Conservation (phyloP, 2,329 filamentous ascomycete species). For the Capronia epimyces region DNA sequence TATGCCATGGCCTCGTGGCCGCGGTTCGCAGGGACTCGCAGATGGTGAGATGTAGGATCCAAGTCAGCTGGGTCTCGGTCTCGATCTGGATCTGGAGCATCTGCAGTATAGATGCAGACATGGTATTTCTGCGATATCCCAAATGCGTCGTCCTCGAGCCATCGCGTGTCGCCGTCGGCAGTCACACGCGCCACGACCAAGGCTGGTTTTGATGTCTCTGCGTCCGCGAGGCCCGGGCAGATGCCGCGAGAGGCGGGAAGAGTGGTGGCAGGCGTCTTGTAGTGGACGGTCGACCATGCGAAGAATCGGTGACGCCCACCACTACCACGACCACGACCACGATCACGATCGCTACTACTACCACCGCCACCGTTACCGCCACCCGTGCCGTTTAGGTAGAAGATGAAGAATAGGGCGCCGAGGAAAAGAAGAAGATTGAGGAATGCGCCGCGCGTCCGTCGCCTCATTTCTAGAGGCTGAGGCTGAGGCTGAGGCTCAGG, state of each 20-base stretch:
- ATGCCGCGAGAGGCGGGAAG: constrained; percentile 37
- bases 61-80: too few relatives aligned
- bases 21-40: constrained; percentile 44
- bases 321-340: too few relatives aligned
- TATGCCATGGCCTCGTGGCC: constrained; percentile 47
- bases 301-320: constrained; percentile 32
- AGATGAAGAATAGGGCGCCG: too few relatives aligned
- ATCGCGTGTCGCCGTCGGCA: constrained; percentile 40
- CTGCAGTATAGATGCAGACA: constrained; percentile 43
- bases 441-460: too few relatives aligned
- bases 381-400: too few relatives aligned
- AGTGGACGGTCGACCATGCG: constrained; percentile 43
- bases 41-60: constrained; percentile 29
- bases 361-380: too few relatives aligned
- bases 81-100: too few relatives aligned
- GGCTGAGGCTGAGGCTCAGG: too few relatives aligned
- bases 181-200: constrained; percentile 42
- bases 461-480: too few relatives aligned
- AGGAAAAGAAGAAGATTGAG: too few relatives aligned
- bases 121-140: too few relatives aligned
- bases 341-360: background rate
- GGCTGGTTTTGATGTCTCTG: constrained; percentile 38
- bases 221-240: constrained; percentile 38
- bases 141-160: constrained; percentile 39
- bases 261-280: constrained; percentile 36